These are phyloP conservation scores for Penicillium manginii DNA, from an alignment of 495 filamentous ascomycete genomes.

Conservation along the genomic window DNA sequence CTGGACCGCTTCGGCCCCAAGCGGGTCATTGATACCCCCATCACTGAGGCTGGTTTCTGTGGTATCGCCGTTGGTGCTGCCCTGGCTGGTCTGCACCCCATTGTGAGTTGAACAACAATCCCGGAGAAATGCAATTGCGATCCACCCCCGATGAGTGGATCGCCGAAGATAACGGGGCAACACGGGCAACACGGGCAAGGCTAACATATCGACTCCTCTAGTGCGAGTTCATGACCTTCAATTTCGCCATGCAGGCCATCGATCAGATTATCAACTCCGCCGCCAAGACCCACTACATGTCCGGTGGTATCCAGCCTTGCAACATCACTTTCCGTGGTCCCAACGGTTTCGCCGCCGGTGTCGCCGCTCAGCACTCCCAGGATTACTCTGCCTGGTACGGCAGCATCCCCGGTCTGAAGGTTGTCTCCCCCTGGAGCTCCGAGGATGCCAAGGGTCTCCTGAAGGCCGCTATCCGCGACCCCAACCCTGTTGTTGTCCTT, in stretches of 20 bases:
- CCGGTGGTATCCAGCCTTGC: conserved; percentile 97
- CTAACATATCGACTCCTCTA: conserved; percentile 33
- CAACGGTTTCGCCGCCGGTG: conserved; percentile 96
- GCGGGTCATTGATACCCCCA: conserved; percentile 96
- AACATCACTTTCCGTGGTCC: conserved; percentile 99
- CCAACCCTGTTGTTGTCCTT: conserved; percentile 91
- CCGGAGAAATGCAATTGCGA: neutral
- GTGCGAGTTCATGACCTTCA: conserved; percentile 99
- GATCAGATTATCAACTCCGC: conserved; percentile 99
- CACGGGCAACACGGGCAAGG: too few species aligned
- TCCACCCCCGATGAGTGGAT: neutral
- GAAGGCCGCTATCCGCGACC: conserved; percentile 97
- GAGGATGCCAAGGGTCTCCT: conserved; percentile 98
- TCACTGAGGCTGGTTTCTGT: conserved; percentile 93
- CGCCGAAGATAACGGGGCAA: neutral
- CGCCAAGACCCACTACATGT: conserved; percentile 99
- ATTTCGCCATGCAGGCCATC: conserved; percentile 99
- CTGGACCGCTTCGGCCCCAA: conserved; percentile 96
- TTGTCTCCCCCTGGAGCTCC: conserved; percentile 91
- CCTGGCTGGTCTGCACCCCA: conserved; percentile 88
- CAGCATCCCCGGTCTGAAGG: conserved; percentile 95
- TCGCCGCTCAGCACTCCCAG: conserved; percentile 97
- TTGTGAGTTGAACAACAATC: conserved; percentile 61
- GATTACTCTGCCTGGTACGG: conserved; percentile 99
- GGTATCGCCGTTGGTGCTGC: conserved; percentile 94